Percentiles rank a stretch among this genome's conserved stretches.
Evolutionary conservation across 768 basidiomycete species (phyloP).

Genomic region (Dacryopinax primogenitus): DNA sequence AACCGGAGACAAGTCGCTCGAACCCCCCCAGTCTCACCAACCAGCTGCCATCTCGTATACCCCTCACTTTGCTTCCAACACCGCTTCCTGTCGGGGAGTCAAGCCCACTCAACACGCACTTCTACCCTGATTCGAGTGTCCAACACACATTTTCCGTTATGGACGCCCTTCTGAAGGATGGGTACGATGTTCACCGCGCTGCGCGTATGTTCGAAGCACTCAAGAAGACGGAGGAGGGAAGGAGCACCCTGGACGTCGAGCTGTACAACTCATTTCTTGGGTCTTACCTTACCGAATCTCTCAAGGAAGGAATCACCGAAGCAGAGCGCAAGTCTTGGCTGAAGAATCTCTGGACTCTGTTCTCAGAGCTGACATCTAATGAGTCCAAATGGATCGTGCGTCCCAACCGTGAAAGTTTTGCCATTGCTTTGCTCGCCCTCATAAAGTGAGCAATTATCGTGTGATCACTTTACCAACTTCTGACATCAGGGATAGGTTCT

Average conservation of each 20-base stretch:
- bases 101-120: not conserved
- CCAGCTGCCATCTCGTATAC: not conserved
- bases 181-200: constrained; percentile 66
- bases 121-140: constrained; percentile 49
- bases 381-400: not conserved
- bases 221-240: constrained; percentile 24
- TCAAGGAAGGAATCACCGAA: constrained; percentile 29
- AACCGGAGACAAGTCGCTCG: not conserved
- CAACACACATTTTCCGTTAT: constrained; percentile 65
- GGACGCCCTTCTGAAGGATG: constrained; percentile 65
- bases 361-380: constrained; percentile 33
- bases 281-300: constrained; percentile 49
- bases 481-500: not conserved
- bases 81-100: constrained; percentile 8
- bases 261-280: constrained; percentile 55
- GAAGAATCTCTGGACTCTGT: constrained; percentile 48
- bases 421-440: not conserved
- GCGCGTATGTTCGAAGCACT: constrained; percentile 57
- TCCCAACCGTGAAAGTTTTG: not conserved
- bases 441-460: not conserved
- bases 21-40: not conserved
- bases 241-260: constrained; percentile 30
- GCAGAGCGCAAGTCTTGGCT: constrained; percentile 43
- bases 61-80: constrained; percentile 1
- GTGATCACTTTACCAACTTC: not conserved